Conservation (phyloP, 345 rosid genomes). For the Salix arbutifolia region DNA sequence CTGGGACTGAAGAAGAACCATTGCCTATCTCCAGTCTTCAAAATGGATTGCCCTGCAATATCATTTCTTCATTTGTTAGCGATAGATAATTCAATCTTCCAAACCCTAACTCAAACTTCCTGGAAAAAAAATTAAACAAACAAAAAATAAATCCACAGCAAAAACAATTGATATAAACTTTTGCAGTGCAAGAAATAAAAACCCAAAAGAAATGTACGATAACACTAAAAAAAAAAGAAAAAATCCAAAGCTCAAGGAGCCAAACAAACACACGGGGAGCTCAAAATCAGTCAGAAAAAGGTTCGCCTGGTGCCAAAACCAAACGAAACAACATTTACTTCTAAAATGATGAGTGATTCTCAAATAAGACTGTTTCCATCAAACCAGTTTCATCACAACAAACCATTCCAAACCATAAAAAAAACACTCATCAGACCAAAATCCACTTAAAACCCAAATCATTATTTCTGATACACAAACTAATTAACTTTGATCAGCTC, state of each 20-base stretch:
- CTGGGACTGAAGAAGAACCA: slow-evolving; percentile 90
- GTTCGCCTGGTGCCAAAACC: neutral
- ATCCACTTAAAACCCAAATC: neutral
- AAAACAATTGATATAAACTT: neutral
- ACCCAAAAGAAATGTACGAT: neutral
- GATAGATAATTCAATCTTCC: neutral
- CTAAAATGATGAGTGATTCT: neutral
- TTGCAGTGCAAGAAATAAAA: neutral
- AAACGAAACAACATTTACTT: too few species aligned
- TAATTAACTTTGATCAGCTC: neutral
- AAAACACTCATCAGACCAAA: neutral
- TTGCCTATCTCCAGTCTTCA: slow-evolving; percentile 82
- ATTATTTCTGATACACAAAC: neutral
- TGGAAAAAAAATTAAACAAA: neutral
- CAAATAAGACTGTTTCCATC: neutral
- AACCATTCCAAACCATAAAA: neutral
- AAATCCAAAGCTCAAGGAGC: neutral
- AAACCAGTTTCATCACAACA: neutral
- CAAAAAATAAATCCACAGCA: neutral
- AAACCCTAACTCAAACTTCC: neutral
- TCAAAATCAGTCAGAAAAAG: neutral
- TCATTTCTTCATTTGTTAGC: slow-evolving; percentile 4
- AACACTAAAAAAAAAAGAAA: neutral
- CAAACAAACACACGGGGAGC: neutral
- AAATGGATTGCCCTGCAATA: slow-evolving; percentile 47